Conservation (phyloP, 345 rosid genomes). For the Eucalyptus lansdowneana region DNA sequence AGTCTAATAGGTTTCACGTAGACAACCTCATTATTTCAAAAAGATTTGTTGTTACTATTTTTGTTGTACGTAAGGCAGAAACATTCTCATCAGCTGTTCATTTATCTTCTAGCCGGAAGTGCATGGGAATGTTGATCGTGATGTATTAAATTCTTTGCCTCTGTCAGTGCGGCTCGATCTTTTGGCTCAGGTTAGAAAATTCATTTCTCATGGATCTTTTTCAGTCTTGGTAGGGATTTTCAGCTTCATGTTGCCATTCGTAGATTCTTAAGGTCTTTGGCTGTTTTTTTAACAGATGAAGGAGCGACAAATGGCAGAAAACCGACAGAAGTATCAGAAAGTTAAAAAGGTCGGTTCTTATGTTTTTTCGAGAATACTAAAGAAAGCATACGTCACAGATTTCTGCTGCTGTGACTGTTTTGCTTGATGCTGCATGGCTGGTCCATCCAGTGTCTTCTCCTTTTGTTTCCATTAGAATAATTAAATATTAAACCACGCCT, state of each 20-base stretch:
- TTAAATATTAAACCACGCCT: too few species aligned
- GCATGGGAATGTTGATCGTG: constrained; percentile 66
- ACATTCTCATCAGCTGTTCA: neutral
- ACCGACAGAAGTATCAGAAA: constrained; percentile 89
- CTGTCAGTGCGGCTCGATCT: constrained; percentile 92
- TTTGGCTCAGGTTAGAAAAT: constrained; percentile 58
- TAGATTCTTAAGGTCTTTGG: neutral
- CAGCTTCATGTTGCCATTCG: neutral
- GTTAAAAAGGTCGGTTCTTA: constrained; percentile 70
- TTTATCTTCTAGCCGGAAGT: constrained; percentile 32
- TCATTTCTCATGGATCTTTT: neutral
- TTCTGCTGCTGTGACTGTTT: neutral
- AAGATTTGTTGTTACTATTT: neutral
- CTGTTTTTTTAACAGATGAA: constrained; percentile 51
- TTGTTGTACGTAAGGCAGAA: neutral
- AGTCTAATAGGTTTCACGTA: neutral
- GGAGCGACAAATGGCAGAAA: constrained; percentile 93
- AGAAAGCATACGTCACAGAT: neutral
- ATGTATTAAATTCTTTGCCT: constrained; percentile 81
- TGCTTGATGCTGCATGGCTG: neutral
- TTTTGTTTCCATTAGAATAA: neutral
- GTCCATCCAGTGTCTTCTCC: neutral
- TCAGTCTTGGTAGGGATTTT: neutral
- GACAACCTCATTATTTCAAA: neutral
- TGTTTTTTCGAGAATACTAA: neutral